Conservation (phyloP, 176 grass and related monocot genomes). For the Oryza longistaminata region DNA sequence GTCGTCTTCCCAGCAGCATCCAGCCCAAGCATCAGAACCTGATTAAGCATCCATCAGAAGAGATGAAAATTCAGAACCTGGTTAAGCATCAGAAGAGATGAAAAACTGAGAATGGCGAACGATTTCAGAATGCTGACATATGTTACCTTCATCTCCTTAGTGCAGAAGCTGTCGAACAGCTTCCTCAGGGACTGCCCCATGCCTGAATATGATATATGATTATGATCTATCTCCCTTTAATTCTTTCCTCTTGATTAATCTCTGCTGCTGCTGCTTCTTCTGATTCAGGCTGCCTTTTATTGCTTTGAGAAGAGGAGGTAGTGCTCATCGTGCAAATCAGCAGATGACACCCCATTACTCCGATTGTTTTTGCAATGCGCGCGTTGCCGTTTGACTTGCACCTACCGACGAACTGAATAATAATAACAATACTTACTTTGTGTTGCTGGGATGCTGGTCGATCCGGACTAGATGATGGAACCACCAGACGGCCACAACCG, state of each 20-base stretch:
- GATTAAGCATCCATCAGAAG: not conserved
- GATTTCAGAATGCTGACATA: no score
- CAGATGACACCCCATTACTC: no score
- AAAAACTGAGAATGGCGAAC: no score
- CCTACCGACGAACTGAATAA: not conserved
- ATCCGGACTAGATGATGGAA: not conserved
- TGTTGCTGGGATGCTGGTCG: no score
- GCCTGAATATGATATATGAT: no score
- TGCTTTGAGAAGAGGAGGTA: not conserved
- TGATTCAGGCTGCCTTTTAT: not conserved
- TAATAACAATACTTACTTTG: no score
- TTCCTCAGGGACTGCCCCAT: conserved; percentile 56
- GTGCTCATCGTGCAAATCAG: not conserved
- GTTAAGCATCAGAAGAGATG: no score
- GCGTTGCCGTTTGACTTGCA: not conserved
- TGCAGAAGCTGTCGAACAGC: conserved; percentile 48
- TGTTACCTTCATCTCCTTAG: conserved; percentile 38
- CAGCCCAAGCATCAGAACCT: conserved; percentile 41
- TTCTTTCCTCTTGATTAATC: no score
- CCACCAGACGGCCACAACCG: not conserved
- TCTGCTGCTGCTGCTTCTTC: not conserved
- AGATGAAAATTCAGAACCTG: no score
- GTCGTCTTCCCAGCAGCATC: conserved; percentile 45
- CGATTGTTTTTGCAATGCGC: no score
- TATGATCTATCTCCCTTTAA: no score